phyloP scores from a whole-genome alignment of 2,329 filamentous ascomycete genomes.

The Corinectria fuckeliana region DNA sequence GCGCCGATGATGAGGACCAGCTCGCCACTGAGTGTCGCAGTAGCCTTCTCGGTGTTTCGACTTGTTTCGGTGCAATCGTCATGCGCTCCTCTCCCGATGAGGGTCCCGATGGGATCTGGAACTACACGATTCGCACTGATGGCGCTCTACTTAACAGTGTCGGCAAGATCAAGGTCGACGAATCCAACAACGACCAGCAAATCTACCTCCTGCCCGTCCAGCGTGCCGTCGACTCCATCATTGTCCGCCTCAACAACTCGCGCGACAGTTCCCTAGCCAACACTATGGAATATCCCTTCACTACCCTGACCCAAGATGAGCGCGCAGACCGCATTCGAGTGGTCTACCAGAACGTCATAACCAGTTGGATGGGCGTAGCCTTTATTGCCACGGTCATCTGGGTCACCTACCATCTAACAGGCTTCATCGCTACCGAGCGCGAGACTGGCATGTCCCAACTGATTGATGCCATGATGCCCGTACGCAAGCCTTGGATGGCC shows the following conservation, averaged over 20 bases:
- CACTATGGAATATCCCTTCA: conserved; percentile 75
- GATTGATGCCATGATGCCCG: conserved; percentile 91
- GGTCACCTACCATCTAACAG: conserved; percentile 85
- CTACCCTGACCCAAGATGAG: conserved; percentile 71
- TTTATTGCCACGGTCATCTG: conserved; percentile 83
- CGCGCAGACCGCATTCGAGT: conserved; percentile 69
- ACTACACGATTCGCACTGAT: conserved; percentile 84
- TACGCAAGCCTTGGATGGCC: conserved; percentile 74
- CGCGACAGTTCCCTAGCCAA: conserved; percentile 46
- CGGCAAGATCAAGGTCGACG: conserved; percentile 66
- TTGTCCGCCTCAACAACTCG: conserved; percentile 60
- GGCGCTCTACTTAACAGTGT: conserved; percentile 66
- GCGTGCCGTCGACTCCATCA: conserved; percentile 76
- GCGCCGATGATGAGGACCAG: conserved; percentile 61
- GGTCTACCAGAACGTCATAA: conserved; percentile 73
- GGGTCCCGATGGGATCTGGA: conserved; percentile 74
- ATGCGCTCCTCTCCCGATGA: conserved; percentile 79
- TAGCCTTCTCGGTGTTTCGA: conserved; percentile 69
- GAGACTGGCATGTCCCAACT: conserved; percentile 88
- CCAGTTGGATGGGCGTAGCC: conserved; percentile 77
- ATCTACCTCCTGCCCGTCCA: conserved; percentile 82
- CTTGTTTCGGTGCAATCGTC: conserved; percentile 75
- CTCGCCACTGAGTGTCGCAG: conserved; percentile 69
- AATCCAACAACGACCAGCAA: conserved; percentile 74
- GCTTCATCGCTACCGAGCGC: conserved; percentile 83